Conservation (phyloP, 257 asterid species). For the Nicotiana tomentosiformis region DNA sequence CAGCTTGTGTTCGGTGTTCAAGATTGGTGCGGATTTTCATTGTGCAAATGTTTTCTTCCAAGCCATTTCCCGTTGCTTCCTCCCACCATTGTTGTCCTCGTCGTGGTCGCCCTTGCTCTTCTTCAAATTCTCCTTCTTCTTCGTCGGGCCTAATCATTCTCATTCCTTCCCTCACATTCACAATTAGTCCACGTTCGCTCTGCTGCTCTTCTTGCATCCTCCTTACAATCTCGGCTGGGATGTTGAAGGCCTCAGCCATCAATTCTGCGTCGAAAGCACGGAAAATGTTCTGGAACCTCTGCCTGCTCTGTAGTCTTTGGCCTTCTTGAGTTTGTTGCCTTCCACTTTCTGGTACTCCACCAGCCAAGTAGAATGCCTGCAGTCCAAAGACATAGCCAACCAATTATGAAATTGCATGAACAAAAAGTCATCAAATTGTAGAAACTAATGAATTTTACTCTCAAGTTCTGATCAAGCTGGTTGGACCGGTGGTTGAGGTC, state of each 20-base stretch:
- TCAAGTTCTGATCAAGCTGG: constrained; percentile 54
- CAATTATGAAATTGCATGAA: not conserved
- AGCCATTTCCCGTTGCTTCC: constrained; percentile 29
- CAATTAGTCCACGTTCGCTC: constrained; percentile 42
- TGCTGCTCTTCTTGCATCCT: constrained; percentile 30
- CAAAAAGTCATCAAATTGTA: not conserved
- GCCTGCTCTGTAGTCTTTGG: not conserved
- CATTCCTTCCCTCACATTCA: constrained; percentile 35
- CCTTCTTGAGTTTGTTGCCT: not conserved
- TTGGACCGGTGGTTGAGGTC: constrained; percentile 39
- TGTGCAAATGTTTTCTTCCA: constrained; percentile 64
- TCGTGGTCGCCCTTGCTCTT: constrained; percentile 11
- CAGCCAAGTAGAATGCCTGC: constrained; percentile 54
- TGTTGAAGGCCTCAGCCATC: constrained; percentile 53
- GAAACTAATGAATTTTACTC: constrained; percentile 25
- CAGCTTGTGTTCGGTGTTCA: constrained; percentile 47
- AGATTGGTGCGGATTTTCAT: constrained; percentile 40
- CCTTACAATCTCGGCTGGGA: constrained; percentile 28
- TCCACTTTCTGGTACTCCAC: constrained; percentile 27
- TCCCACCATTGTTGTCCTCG: not conserved
- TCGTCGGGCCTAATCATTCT: constrained; percentile 41
- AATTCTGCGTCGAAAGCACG: constrained; percentile 35
- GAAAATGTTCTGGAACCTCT: constrained; percentile 41
- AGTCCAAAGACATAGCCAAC: too few relatives aligned
- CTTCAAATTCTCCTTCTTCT: constrained; percentile 5